These are phyloP conservation scores for Buddleja alternifolia DNA, from an alignment of 257 asterid genomes.

Conservation along the genomic window DNA sequence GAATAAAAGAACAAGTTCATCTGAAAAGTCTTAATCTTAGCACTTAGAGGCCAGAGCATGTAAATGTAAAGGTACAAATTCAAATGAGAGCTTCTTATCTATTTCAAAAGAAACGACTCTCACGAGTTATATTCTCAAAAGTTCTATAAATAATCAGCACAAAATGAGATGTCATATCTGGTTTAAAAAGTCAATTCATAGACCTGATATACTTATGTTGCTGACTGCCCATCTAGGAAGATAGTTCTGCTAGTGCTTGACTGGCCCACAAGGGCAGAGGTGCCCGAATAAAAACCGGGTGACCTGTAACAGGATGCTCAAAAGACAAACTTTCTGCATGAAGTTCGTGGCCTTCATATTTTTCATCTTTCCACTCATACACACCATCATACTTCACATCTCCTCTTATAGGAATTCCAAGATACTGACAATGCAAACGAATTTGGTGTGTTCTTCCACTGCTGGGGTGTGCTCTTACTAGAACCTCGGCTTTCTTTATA, in stretches of 20 bases:
- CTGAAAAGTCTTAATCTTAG: background rate
- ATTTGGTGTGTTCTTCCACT: constrained; percentile 98
- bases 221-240: constrained; percentile 15
- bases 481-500: constrained; percentile 61
- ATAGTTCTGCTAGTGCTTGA: constrained; percentile 33
- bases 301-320: constrained; percentile 79
- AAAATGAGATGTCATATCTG: background rate
- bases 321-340: constrained; percentile 92
- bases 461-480: constrained; percentile 74
- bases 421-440: constrained; percentile 91
- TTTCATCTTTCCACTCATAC: constrained; percentile 69
- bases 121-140: background rate
- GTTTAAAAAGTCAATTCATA: background rate
- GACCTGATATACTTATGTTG: background rate
- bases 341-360: constrained; percentile 76
- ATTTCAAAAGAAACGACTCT: background rate
- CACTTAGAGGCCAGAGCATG: constrained; percentile 8
- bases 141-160: constrained; percentile 1
- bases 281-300: constrained; percentile 59
- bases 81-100: constrained; percentile 4
- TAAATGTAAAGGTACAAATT: constrained; percentile 1
- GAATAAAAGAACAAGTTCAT: constrained; percentile 13
- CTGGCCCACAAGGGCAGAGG: constrained; percentile 80
- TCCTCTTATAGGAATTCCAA: constrained; percentile 83
- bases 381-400: constrained; percentile 94